Base-by-base conservation (phyloP, 306 rosid genomes). In the Begonia masoniana region DNA sequence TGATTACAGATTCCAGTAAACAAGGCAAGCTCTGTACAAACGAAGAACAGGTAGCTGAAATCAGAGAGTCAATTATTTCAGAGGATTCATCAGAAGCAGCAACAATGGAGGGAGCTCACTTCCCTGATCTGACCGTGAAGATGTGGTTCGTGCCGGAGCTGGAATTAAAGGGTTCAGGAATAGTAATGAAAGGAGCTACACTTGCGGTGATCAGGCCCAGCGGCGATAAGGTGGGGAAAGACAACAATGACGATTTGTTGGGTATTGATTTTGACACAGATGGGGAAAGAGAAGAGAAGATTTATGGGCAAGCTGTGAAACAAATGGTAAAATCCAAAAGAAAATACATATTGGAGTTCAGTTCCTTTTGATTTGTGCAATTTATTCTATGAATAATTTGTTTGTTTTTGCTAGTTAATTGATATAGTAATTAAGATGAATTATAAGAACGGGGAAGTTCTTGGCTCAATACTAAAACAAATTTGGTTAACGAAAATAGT, bases 91-190 rank as follows among this genome's bases (percentile, higher is more conserved):
- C 13, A 4, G 59, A 45, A 63, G 26, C 51, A 0, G 43, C 7
- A 31, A 31, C 56, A 14, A 31, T 49, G 52, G 62, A 72, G 61
- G 56, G 63, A 43, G 71, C 56, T 5, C 15, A 41, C 1, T 54
- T 76, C 19, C 82, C 78, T 23, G 69, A 71, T 15, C 31, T 68
- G 62, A 43, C 50, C 45, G 68, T 76, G 70, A 64, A 60, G 52
- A 26, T 71, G 49, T 71, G 82, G 78, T 55, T 64, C 42, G 75
- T 54, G 46, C 82, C 82, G 16, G 56, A 21, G 52, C 52, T 76
- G 61, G 67, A 61, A 21, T 45, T 76, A 15, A 61, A 61, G 16
- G 61, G 16, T 10, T 50, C 51, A 23, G 70, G 75, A 45, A 54
- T 15, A 10, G 75, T 47, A 16, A 51, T 76, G 69, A 66, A 63